phyloP scores from a whole-genome alignment of 2,329 filamentous ascomycete genomes.

The Dactylellina cionopaga region DNA sequence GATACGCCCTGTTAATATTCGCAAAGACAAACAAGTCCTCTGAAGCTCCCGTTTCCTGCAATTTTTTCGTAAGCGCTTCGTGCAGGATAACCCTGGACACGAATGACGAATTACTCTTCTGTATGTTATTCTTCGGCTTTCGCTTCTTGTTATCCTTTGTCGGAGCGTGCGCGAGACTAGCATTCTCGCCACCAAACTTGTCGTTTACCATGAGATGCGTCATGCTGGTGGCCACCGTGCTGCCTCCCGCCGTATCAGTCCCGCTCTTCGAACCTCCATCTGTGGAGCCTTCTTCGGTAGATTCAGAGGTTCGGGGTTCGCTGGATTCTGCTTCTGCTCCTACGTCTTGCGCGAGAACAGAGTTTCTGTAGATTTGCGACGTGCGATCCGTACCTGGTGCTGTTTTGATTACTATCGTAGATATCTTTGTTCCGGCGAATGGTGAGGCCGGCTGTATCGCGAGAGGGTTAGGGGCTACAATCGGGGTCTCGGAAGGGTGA shows the following conservation, averaged over 20 bases:
- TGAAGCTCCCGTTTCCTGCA: slow-evolving; percentile 75
- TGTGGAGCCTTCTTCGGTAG: slow-evolving; percentile 44
- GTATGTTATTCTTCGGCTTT: slow-evolving; percentile 98
- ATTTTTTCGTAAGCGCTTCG: slow-evolving; percentile 78
- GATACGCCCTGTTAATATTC: slow-evolving; percentile 93
- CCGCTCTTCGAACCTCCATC: slow-evolving; percentile 54
- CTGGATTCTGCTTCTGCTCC: slow-evolving; percentile 45
- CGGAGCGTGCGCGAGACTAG: slow-evolving; percentile 70
- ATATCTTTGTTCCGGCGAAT: slow-evolving; percentile 83
- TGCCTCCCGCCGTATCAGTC: slow-evolving; percentile 37
- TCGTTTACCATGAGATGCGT: slow-evolving; percentile 31
- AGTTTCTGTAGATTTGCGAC: slow-evolving; percentile 40
- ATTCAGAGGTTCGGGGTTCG: slow-evolving; percentile 47
- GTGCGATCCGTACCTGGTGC: slow-evolving; percentile 36
- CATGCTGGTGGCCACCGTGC: slow-evolving; percentile 51
- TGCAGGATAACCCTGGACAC: slow-evolving; percentile 96
- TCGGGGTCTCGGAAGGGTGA: slow-evolving; percentile 90
- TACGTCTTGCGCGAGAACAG: slow-evolving; percentile 33
- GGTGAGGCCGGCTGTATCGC: slow-evolving; percentile 86
- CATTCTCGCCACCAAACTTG: slow-evolving; percentile 84
- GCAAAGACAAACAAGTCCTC: slow-evolving; percentile 91
- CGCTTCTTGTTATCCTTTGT: slow-evolving; percentile 81
- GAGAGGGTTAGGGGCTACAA: slow-evolving; percentile 88
- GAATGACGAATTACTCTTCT: slow-evolving; percentile 98
- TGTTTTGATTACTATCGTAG: slow-evolving; percentile 74